Evolutionary conservation across 2,329 filamentous ascomycete genomes (phyloP).

Genomic region (Penicillium sp.): DNA sequence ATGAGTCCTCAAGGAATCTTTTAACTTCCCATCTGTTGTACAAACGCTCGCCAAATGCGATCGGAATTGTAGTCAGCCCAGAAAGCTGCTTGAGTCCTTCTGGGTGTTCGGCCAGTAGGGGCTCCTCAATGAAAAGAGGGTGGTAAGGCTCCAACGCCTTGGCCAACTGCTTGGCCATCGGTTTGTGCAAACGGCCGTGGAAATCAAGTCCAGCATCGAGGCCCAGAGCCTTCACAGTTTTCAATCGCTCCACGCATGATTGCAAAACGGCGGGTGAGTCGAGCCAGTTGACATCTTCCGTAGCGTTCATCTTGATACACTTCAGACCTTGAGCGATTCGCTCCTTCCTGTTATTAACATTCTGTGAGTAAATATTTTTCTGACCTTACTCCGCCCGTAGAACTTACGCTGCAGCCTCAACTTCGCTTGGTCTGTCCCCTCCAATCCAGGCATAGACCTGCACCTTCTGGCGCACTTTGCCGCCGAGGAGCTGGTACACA

Average conservation of each 20-base stretch:
- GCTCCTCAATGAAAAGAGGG: conserved; percentile 72
- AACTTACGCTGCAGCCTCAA: conserved; percentile 53
- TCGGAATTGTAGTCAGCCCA: conserved; percentile 64
- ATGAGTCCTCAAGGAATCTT: conserved; percentile 64
- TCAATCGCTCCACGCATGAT: conserved; percentile 62
- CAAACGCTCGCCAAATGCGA: conserved; percentile 69
- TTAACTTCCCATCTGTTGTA: conserved; percentile 71
- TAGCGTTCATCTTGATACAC: conserved; percentile 74
- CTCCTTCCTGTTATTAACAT: conserved; percentile 36
- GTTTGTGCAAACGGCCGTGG: conserved; percentile 71
- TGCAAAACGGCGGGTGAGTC: conserved; percentile 65
- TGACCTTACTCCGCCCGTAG: background rate
- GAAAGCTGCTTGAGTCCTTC: conserved; percentile 63
- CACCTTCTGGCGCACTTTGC: conserved; percentile 65
- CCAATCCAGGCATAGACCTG: conserved; percentile 78
- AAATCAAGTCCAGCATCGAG: conserved; percentile 76
- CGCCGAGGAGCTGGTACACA: conserved; percentile 69
- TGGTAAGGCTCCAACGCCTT: conserved; percentile 62
- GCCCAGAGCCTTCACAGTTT: conserved; percentile 64
- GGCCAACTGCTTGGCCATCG: conserved; percentile 74
- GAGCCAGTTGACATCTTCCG: conserved; percentile 71
- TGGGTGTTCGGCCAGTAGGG: conserved; percentile 64
- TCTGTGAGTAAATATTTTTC: background rate
- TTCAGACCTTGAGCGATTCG: conserved; percentile 42
- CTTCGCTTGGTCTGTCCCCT: conserved; percentile 65